phyloP scores from a whole-genome alignment of 148 eudicot genomes.

The Hydrangea macrophylla region DNA sequence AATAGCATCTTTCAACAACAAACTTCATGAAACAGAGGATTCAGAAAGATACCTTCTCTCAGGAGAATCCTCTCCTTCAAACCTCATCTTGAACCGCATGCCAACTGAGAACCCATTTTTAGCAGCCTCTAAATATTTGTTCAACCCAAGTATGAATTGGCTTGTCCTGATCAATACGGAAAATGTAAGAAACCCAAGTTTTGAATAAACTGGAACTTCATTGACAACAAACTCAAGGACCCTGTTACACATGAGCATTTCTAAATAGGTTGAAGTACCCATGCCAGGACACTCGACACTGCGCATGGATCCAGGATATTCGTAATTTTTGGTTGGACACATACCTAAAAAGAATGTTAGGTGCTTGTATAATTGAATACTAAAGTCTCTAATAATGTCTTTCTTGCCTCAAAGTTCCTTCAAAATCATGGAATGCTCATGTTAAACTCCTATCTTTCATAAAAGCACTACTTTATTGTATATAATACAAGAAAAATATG shows the following conservation, averaged over 20 bases:
- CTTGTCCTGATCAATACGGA: conserved; percentile 50
- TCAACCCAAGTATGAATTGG: conserved; percentile 72
- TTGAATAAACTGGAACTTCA: background rate
- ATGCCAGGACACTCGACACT: no score
- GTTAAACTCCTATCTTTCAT: no score
- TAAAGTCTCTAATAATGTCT: no score
- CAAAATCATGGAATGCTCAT: no score
- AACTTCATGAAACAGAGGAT: background rate
- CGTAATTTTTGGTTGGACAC: no score
- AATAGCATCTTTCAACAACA: background rate
- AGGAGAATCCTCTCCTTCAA: conserved; percentile 86
- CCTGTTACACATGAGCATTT: background rate
- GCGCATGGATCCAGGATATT: no score
- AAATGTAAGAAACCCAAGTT: background rate
- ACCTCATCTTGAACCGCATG: conserved; percentile 78
- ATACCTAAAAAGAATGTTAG: no score
- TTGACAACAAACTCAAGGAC: background rate
- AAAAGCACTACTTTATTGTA: no score
- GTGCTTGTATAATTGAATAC: no score
- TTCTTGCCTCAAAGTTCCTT: no score
- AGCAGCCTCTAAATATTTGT: conserved; percentile 67
- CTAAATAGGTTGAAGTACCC: no score
- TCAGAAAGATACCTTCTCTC: conserved; percentile 62
- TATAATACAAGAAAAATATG: no score
- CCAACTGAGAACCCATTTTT: conserved; percentile 58